Base-by-base conservation (phyloP, 805 yeast species). In the Zygoascus bituminiphila region DNA sequence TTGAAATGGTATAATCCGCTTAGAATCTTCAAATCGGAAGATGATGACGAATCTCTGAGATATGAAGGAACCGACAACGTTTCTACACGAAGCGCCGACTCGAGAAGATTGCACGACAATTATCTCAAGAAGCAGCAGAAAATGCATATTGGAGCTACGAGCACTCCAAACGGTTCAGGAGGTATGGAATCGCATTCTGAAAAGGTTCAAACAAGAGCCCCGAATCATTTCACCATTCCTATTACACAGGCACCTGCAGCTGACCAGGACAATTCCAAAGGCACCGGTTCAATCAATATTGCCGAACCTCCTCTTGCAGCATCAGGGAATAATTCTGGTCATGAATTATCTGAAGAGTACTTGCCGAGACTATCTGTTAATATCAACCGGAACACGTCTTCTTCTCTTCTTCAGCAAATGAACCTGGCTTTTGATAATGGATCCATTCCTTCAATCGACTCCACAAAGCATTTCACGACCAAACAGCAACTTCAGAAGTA, bases 1-100 rank as follows among this genome's bases (percentile, higher is more conserved):
- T 15, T 39, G 25, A 39, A 39, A 39, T 39, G 42, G 42, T 39
- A 39, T 25, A 39, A 39, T 22, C 42, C 24, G 10, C 23, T 39
- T 17, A n/a, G 42, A 20, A 24, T 19, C 22, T 39, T 39, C 26
- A 39, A 39, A 17, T 39, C 42, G 7, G 22, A 8, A 22, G 26
- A 39, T 39, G 42, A 39, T 22, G 42, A 39, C 8, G 42, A 39
- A 39, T 39, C 42, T 7, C 22, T 39, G 42, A 8, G 24, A 14
- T 39, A 39, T 20, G 42, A 39, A 20, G 42, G 26, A 3, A 39
- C 17, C 22, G 42, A 36, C 10, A 19, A 15, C 17, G 20, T 36
- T 12, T 29, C 33, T 12, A 29, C 33, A 12, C 10, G 33, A 29
- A 29, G 33, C 33, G 33, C 7, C n/a, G 33, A 29, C n/a, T 29